These are phyloP conservation scores for Marsdenia floribunda DNA, from an alignment of 257 asterid species.

Conservation along the genomic window DNA sequence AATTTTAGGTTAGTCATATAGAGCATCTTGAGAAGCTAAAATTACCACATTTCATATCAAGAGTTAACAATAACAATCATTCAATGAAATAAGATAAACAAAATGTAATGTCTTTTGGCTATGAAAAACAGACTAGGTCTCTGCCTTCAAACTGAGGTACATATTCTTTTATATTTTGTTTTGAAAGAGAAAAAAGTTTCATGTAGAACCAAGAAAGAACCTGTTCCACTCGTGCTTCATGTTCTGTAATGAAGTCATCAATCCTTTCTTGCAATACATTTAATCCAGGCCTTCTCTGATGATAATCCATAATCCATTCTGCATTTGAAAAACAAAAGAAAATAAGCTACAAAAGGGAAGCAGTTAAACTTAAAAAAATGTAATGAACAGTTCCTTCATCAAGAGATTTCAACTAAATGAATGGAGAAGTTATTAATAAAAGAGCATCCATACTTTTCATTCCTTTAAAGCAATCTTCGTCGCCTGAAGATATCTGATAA, in stretches of 20 bases:
- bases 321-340: conserved; percentile 19
- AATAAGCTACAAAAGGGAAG: neutral
- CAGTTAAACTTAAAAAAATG: neutral
- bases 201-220: conserved; percentile 27
- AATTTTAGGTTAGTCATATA: neutral
- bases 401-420: neutral
- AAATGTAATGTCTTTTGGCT: neutral
- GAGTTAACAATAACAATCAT: neutral
- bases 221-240: conserved; percentile 72
- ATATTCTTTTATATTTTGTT: neutral
- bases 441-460: conserved; percentile 60
- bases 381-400: neutral
- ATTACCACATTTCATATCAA: neutral
- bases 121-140: neutral
- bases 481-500: conserved; percentile 80
- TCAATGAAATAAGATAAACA: neutral
- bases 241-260: conserved; percentile 76
- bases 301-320: conserved; percentile 80
- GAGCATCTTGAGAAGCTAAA: conserved; percentile 2
- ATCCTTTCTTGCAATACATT: conserved; percentile 68
- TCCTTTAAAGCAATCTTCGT: conserved; percentile 76
- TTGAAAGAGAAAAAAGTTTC: neutral
- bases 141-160: neutral
- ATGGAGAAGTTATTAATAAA: neutral
- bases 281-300: conserved; percentile 74